Evolutionary conservation across 2,329 filamentous ascomycete genomes (phyloP).

Genomic region (Clonostachys rhizophaga): DNA sequence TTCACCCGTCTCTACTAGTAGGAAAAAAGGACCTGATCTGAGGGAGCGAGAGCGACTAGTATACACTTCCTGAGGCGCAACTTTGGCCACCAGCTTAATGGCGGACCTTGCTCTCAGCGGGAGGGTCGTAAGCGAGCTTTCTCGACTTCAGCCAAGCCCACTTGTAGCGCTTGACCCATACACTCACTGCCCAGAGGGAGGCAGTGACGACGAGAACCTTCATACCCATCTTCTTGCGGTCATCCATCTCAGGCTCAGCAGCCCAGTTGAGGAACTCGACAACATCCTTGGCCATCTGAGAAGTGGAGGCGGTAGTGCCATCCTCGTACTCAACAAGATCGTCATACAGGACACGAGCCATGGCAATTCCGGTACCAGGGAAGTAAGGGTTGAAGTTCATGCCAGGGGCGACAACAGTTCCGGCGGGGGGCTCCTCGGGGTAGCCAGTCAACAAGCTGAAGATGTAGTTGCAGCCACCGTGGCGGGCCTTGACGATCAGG

Average conservation of each 20-base stretch:
- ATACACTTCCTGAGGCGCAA: slow-evolving; percentile 25
- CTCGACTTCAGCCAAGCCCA: slow-evolving; percentile 95
- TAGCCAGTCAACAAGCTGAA: slow-evolving; percentile 96
- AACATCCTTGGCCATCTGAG: slow-evolving; percentile 99
- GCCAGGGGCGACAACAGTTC: slow-evolving; percentile 77
- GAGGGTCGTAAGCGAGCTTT: slow-evolving; percentile 86
- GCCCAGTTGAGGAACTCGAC: slow-evolving; percentile 99
- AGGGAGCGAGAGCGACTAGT: slow-evolving; percentile 37
- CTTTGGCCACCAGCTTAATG: slow-evolving; percentile 29
- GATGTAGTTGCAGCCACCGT: slow-evolving; percentile 98
- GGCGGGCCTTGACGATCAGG: slow-evolving; percentile 94
- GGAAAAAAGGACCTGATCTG: slow-evolving; percentile 36
- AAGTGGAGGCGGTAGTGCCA: slow-evolving; percentile 86
- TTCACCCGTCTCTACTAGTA: slow-evolving; percentile 26
- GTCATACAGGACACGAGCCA: slow-evolving; percentile 98
- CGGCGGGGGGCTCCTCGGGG: slow-evolving; percentile 91
- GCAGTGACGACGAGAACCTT: slow-evolving; percentile 84
- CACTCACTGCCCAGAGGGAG: slow-evolving; percentile 77
- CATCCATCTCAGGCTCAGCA: slow-evolving; percentile 98
- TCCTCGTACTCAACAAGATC: slow-evolving; percentile 98
- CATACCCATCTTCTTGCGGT: slow-evolving; percentile 99
- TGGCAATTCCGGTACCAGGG: slow-evolving; percentile 96
- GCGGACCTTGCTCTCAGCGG: slow-evolving; percentile 48
- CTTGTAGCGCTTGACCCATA: slow-evolving; percentile 99
- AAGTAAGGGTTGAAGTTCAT: slow-evolving; percentile 99